Evolutionary conservation across 495 filamentous ascomycete species (phyloP).

Genomic region (Aspergillus cristatus): DNA sequence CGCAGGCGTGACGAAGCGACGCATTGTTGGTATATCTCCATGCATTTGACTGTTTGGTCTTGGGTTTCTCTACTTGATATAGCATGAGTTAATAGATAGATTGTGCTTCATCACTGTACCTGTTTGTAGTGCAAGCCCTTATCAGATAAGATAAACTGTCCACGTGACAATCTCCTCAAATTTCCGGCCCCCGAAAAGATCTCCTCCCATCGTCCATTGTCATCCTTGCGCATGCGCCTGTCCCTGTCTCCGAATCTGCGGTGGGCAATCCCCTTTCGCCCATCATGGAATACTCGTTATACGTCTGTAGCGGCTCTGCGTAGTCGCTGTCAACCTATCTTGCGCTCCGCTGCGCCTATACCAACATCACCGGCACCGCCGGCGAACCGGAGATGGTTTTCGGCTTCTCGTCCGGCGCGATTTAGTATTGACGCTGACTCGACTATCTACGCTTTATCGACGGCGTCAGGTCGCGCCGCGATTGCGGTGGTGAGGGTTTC

Average conservation of each 20-base stretch:
- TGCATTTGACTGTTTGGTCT: neutral
- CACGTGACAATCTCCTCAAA: too few relatives aligned
- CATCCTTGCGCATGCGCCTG: constrained; percentile 26
- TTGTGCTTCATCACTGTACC: too few relatives aligned
- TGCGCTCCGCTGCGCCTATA: neutral
- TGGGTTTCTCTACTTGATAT: too few relatives aligned
- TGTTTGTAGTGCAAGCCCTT: too few relatives aligned
- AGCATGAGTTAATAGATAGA: too few relatives aligned
- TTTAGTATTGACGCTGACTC: constrained; percentile 28
- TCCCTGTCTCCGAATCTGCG: constrained; percentile 12
- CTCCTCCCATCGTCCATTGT: neutral
- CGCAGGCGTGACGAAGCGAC: constrained; percentile 21
- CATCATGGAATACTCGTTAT: constrained; percentile 13
- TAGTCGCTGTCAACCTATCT: constrained; percentile 4
- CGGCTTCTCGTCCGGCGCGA: constrained; percentile 4
- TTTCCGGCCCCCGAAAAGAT: too few relatives aligned
- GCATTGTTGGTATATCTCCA: constrained; percentile 4
- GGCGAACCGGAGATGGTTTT: constrained; percentile 14
- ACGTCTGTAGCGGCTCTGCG: constrained; percentile 1
- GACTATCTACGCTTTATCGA: constrained; percentile 91
- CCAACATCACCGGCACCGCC: constrained; percentile 1
- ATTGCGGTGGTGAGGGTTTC: constrained; percentile 90
- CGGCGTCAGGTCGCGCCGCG: constrained; percentile 74
- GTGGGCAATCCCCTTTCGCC: constrained; percentile 19
- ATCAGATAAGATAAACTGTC: too few relatives aligned